These are phyloP conservation scores for Dimocarpus longan DNA, from an alignment of 345 rosid genomes.

Conservation along the genomic window DNA sequence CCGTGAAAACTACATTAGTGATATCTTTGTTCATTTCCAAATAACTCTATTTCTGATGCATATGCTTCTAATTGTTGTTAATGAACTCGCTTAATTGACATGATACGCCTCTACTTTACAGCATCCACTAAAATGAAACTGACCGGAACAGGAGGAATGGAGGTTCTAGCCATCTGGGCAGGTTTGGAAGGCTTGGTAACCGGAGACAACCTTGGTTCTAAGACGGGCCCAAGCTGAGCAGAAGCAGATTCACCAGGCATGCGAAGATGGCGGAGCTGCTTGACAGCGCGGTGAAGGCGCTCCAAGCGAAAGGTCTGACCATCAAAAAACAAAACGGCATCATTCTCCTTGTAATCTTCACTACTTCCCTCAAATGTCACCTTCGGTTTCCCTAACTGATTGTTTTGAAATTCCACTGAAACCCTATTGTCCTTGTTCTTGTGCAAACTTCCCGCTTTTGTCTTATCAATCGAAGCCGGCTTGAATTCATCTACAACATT, in stretches of 20 bases:
- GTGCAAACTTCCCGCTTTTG: conserved; percentile 61
- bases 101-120: neutral
- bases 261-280: conserved; percentile 71
- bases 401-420: conserved; percentile 81
- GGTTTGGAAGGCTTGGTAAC: conserved; percentile 54
- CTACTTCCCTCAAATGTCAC: conserved; percentile 87
- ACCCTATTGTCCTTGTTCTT: conserved; percentile 80
- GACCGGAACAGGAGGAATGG: conserved; percentile 55
- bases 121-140: too few relatives aligned
- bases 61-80: neutral
- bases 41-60: neutral
- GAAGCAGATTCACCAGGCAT: conserved; percentile 67
- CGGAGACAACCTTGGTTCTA: conserved; percentile 58
- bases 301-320: conserved; percentile 75
- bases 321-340: conserved; percentile 77
- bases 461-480: conserved; percentile 89
- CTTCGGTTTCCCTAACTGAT: conserved; percentile 74
- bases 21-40: neutral
- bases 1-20: neutral
- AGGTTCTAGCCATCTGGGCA: conserved; percentile 37
- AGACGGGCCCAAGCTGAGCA: conserved; percentile 32
- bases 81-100: neutral
- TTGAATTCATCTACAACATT: conserved; percentile 69
- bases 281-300: conserved; percentile 78
- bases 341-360: conserved; percentile 81